Conservation (phyloP, 495 filamentous ascomycete genomes). For the Entonaema liquescens region DNA sequence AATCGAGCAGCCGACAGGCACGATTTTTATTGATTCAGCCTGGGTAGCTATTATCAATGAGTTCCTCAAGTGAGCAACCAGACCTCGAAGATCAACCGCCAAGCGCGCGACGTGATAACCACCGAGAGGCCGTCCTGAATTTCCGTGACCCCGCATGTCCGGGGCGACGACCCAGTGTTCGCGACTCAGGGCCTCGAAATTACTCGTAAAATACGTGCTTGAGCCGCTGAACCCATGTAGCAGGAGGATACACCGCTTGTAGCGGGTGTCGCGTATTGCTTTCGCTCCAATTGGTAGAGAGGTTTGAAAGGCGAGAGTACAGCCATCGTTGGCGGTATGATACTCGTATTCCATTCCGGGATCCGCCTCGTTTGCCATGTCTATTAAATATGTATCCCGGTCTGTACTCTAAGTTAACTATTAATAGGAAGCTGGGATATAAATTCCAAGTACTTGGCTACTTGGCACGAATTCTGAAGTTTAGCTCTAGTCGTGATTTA, state of each 20-base stretch:
- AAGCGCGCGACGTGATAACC: slow-evolving; percentile 58
- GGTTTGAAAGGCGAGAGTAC: slow-evolving; percentile 45
- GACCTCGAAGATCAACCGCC: slow-evolving; percentile 51
- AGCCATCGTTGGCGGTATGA: slow-evolving; percentile 46
- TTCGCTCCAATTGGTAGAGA: slow-evolving; percentile 35
- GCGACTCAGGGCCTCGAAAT: slow-evolving; percentile 40
- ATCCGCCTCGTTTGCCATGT: slow-evolving; percentile 9
- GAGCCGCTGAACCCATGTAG: slow-evolving; percentile 60
- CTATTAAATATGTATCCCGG: background rate
- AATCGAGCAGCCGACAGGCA: slow-evolving; percentile 55
- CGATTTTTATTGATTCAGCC: slow-evolving; percentile 18
- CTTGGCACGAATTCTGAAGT: background rate
- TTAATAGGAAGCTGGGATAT: too few relatives aligned
- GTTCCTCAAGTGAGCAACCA: slow-evolving; percentile 43
- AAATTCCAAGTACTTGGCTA: too few relatives aligned
- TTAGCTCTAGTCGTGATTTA: background rate
- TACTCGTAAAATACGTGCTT: slow-evolving; percentile 53
- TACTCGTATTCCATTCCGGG: slow-evolving; percentile 41
- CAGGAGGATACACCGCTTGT: slow-evolving; percentile 44
- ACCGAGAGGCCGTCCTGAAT: slow-evolving; percentile 43
- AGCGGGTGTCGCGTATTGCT: background rate
- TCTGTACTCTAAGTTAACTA: background rate
- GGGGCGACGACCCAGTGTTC: slow-evolving; percentile 52
- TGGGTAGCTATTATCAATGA: background rate
- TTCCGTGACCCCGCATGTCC: slow-evolving; percentile 57